phyloP scores from a whole-genome alignment of 768 basidiomycete species.

The Sarcomyxa edulis region DNA sequence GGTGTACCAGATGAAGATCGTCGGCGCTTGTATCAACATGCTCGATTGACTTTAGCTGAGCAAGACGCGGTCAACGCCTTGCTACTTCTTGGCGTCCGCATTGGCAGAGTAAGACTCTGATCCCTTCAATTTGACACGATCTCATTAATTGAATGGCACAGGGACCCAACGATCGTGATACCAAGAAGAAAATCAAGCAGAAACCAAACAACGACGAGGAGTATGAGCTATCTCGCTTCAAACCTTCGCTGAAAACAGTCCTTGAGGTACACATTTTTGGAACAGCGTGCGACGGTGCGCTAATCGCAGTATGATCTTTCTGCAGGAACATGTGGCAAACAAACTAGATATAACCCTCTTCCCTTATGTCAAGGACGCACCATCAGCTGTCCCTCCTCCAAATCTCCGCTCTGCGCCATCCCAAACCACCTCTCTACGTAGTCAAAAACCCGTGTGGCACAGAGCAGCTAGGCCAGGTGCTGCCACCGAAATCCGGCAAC shows the following conservation, averaged over 20 bases:
- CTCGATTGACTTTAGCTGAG: conserved; percentile 78
- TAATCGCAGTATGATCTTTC: background rate
- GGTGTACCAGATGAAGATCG: conserved; percentile 99
- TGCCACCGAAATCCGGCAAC: conserved; percentile 54
- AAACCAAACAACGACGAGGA: conserved; percentile 79
- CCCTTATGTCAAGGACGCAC: conserved; percentile 86
- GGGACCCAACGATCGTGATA: conserved; percentile 74
- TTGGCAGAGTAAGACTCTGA: conserved; percentile 63
- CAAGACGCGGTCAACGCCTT: conserved; percentile 93
- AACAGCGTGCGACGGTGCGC: background rate
- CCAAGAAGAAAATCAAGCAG: conserved; percentile 77
- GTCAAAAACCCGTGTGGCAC: conserved; percentile 88
- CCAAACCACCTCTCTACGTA: conserved; percentile 73
- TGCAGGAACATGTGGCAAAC: conserved; percentile 75
- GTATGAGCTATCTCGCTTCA: conserved; percentile 93
- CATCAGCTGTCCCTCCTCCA: conserved; percentile 40
- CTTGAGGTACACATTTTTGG: conserved; percentile 57
- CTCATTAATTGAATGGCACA: conserved; percentile 20
- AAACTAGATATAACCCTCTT: conserved; percentile 77
- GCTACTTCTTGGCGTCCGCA: conserved; percentile 73
- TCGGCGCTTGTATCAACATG: conserved; percentile 91
- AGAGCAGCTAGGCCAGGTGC: conserved; percentile 56
- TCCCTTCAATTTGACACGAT: background rate
- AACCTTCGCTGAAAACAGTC: conserved; percentile 74
- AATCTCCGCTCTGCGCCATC: conserved; percentile 48